Base-by-base conservation (phyloP, 352 stramenopile species). In the Hyaloperonospora arabidopsidis region DNA sequence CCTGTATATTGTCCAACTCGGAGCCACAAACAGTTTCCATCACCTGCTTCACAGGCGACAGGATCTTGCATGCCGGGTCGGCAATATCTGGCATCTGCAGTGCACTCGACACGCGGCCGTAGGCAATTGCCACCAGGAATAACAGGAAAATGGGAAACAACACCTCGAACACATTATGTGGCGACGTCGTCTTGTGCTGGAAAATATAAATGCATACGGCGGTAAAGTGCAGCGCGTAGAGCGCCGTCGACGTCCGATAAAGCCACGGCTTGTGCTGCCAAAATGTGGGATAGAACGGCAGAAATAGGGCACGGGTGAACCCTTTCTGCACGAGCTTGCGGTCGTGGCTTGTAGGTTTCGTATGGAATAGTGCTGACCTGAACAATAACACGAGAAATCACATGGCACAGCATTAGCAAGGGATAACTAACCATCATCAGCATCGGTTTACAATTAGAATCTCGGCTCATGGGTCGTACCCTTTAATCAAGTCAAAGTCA, bases 401-500 rank as follows among this genome's bases (percentile, higher is more conserved):
- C 25, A 32, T 32, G 25, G 8, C 25, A 32, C 4, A 32, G 25
- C 25, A n/a, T n/a, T n/a, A n/a, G n/a, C n/a, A n/a, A n/a, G n/a
- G n/a, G n/a, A n/a, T n/a, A n/a, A n/a, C n/a, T n/a, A n/a, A n/a
- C n/a, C n/a, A n/a, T n/a, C n/a, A n/a, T n/a, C n/a, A n/a, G n/a
- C n/a, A n/a, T n/a, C n/a, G n/a, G n/a, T n/a, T 32, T 32, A 8
- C 25, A 10, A 32, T 32, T 32, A 8, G 4, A 10, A 32, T 32
- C 25, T 4, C 25, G 25, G 25, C 8, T 32, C 4, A 4, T 32
- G 25, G 15, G n/a, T n/a, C 15, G 17, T 47, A 87, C 76, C 80
- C 83, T 76, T 93, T 93, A 51, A 93, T 90, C 41, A 90, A 65
- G 52, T 93, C 83, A 60, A 90, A 89, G 72, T 93, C 83, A 43